Conservation (phyloP, 2,329 filamentous ascomycete species). For the Fusarium nurragi region DNA sequence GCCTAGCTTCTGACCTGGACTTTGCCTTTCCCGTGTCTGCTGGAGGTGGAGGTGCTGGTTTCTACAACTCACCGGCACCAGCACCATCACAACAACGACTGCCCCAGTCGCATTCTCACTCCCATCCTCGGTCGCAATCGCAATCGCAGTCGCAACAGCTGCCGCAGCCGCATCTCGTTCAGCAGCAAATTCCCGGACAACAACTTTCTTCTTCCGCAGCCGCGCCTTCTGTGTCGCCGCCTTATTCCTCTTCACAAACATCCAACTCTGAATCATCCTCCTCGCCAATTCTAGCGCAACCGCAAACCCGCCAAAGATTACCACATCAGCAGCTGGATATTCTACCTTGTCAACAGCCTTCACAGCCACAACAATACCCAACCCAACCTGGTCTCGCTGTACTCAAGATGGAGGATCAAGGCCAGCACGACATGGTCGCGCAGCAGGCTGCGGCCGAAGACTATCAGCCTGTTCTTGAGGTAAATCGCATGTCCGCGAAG, state of each 20-base stretch:
- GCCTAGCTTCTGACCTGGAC: conserved; percentile 48
- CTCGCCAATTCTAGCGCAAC: conserved; percentile 32
- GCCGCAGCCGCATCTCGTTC: conserved; percentile 17
- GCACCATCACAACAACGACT: conserved; percentile 2
- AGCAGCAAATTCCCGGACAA: conserved; percentile 27
- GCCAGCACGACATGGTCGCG: conserved; percentile 59
- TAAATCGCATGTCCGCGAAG: conserved; percentile 48
- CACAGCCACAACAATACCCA: conserved; percentile 20
- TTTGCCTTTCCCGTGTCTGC: conserved; percentile 40
- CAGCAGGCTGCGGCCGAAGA: conserved; percentile 69
- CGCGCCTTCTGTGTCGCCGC: conserved; percentile 26
- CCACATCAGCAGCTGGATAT: conserved; percentile 27
- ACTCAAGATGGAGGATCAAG: conserved; percentile 49
- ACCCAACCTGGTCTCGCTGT: conserved; percentile 12
- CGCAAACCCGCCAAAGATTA: conserved; percentile 21
- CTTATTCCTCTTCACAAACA: conserved; percentile 31
- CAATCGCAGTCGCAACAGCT: conserved; percentile 15
- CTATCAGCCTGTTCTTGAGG: conserved; percentile 67
- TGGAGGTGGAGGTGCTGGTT: conserved; percentile 40
- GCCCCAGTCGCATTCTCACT: conserved; percentile 21
- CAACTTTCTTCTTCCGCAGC: conserved; percentile 28
- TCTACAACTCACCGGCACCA: conserved; percentile 1
- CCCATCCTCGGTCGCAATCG: conserved; percentile 22
- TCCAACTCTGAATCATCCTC: conserved; percentile 32
- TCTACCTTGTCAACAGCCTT: conserved; percentile 22